A percentile compares a stretch with the other conserved stretches of the same genome.
phyloP scores from a whole-genome alignment of 2,329 filamentous ascomycete species.

The Aureobasidium vineae region DNA sequence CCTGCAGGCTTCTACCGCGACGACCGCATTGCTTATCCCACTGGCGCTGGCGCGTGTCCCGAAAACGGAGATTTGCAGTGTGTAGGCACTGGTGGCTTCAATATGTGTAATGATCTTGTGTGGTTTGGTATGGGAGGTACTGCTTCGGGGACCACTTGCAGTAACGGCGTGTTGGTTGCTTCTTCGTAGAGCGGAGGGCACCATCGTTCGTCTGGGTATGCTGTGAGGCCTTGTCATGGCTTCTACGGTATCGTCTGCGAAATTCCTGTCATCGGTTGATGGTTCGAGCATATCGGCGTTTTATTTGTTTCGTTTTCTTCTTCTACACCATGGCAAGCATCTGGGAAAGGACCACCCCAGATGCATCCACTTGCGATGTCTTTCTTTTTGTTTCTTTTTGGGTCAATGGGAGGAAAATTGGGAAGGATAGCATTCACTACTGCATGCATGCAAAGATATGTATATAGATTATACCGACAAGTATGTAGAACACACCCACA shows the following conservation, averaged over 20 bases:
- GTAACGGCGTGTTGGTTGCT: conserved; percentile 33
- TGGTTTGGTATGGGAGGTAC: conserved; percentile 38
- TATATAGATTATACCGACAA: conserved; percentile 23
- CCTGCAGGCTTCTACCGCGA: conserved; percentile 36
- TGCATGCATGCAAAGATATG: neutral
- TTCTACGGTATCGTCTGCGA: neutral
- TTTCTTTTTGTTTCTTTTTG: neutral
- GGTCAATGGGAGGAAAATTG: neutral
- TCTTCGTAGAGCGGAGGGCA: conserved; percentile 16
- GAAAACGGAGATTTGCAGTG: conserved; percentile 35
- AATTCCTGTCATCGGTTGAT: too few relatives aligned
- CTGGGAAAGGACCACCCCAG: neutral
- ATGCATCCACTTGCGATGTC: neutral
- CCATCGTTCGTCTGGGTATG: neutral
- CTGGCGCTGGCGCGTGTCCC: conserved; percentile 34
- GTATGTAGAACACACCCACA: conserved; percentile 15
- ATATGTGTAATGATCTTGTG: conserved; percentile 37
- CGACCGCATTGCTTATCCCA: conserved; percentile 37
- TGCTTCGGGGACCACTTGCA: conserved; percentile 36
- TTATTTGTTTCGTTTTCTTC: neutral
- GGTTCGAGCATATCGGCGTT: neutral
- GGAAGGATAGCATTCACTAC: neutral
- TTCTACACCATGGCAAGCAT: too few relatives aligned
- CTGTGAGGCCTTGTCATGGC: neutral
- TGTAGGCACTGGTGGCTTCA: conserved; percentile 34